A percentile compares a stretch with the other conserved stretches of the same genome.
These are phyloP conservation scores for Penicillium crustosum DNA, from an alignment of 2,329 filamentous ascomycete species.

Conservation along the genomic window DNA sequence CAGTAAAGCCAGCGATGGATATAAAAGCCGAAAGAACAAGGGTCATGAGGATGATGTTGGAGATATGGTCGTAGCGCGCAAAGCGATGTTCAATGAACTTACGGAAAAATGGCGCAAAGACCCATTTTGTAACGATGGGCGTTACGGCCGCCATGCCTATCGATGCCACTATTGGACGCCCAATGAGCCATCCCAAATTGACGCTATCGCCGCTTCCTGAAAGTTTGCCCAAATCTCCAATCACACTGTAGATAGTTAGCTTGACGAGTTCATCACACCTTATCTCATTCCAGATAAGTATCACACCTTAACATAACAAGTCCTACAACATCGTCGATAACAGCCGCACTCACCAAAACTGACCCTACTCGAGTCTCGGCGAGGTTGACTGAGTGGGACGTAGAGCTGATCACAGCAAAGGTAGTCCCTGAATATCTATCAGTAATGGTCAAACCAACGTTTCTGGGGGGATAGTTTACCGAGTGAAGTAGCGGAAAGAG, in stretches of 20 bases:
- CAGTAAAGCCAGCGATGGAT: slow-evolving; percentile 37
- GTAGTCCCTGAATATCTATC: slow-evolving; percentile 26
- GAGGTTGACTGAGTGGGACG: slow-evolving; percentile 40
- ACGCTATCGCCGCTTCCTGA: slow-evolving; percentile 13
- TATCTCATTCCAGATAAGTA: too few relatives aligned
- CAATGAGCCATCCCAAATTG: slow-evolving; percentile 41
- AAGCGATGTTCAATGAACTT: slow-evolving; percentile 37
- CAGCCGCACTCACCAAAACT: slow-evolving; percentile 48
- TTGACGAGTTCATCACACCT: background rate
- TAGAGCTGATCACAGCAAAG: slow-evolving; percentile 33
- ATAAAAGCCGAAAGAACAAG: slow-evolving; percentile 35
- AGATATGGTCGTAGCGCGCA: slow-evolving; percentile 35
- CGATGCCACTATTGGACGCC: slow-evolving; percentile 42
- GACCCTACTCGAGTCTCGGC: slow-evolving; percentile 47
- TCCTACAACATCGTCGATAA: slow-evolving; percentile 50
- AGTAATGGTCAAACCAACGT: background rate
- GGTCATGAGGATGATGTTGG: slow-evolving; percentile 39
- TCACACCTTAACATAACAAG: slow-evolving; percentile 39
- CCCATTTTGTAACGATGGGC: slow-evolving; percentile 39
- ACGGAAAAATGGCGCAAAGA: slow-evolving; percentile 42
- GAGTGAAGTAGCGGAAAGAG: slow-evolving; percentile 33
- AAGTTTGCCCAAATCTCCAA: slow-evolving; percentile 30
- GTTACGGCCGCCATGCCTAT: slow-evolving; percentile 37
- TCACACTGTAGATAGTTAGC: slow-evolving; percentile 27
- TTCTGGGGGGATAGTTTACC: slow-evolving; percentile 13